Percentiles rank a stretch among this genome's conserved stretches.
Evolutionary conservation across 1,284 basidiomycete genomes (phyloP).

Genomic region (Rhodofomes roseus): DNA sequence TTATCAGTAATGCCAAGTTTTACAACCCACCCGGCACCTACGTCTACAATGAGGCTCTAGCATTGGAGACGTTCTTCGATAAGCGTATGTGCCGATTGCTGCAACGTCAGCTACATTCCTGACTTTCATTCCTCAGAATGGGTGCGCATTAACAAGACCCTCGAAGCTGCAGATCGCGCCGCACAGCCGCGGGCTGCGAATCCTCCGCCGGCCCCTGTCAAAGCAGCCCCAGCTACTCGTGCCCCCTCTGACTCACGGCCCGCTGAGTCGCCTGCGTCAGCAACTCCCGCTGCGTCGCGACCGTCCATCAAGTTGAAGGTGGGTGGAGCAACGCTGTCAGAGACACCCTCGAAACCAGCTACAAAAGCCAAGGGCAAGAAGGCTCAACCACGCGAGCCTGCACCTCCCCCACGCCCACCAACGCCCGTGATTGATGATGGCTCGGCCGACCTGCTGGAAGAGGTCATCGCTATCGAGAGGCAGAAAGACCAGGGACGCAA

Average conservation of each 20-base stretch:
- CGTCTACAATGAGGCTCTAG: slow-evolving; percentile 75
- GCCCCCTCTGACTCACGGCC: slow-evolving; percentile 8
- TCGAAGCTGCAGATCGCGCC: slow-evolving; percentile 46
- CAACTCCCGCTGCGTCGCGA: slow-evolving; percentile 34
- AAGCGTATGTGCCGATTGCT: slow-evolving; percentile 52
- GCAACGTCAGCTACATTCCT: not conserved
- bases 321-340: slow-evolving; percentile 24
- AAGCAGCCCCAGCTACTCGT: slow-evolving; percentile 26
- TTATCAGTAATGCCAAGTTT: slow-evolving; percentile 84
- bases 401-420: slow-evolving; percentile 50
- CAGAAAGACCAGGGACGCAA: slow-evolving; percentile 49
- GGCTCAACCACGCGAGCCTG: slow-evolving; percentile 35
- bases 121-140: slow-evolving; percentile 46
- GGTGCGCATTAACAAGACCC: slow-evolving; percentile 74
- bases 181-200: slow-evolving; percentile 25
- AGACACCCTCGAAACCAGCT: slow-evolving; percentile 19
- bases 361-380: slow-evolving; percentile 44
- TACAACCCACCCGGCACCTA: slow-evolving; percentile 80
- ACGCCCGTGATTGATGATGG: slow-evolving; percentile 65
- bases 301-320: slow-evolving; percentile 60
- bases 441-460: slow-evolving; percentile 72
- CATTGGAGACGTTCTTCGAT: slow-evolving; percentile 82
- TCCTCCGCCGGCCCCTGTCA: slow-evolving; percentile 29
- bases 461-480: slow-evolving; percentile 76
- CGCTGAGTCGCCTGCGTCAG: slow-evolving; percentile 24